Evolutionary conservation across 2,329 filamentous ascomycete species (phyloP).

Genomic region (Ascochyta rabiei): DNA sequence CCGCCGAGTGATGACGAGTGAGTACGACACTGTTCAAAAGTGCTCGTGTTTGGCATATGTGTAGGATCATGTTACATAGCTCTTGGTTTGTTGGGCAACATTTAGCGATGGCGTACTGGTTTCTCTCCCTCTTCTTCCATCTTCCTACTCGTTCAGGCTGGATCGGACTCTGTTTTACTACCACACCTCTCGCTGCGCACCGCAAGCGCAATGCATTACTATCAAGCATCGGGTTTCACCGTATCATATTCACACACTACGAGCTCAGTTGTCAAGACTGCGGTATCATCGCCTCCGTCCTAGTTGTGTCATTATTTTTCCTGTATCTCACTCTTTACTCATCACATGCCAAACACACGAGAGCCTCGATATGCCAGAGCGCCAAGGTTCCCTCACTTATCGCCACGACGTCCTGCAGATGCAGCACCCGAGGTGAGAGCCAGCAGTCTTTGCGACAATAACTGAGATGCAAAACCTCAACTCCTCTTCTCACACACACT

Average conservation of each 20-base stretch:
- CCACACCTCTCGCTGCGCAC: too few species aligned
- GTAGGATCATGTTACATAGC: constrained; percentile 13
- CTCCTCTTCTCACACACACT: neutral
- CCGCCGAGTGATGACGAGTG: constrained; percentile 24
- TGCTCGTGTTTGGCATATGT: neutral
- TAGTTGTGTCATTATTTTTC: too few species aligned
- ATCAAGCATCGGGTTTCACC: neutral
- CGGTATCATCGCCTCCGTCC: too few species aligned
- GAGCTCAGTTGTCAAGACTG: too few species aligned
- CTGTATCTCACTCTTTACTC: too few species aligned
- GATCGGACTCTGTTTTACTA: constrained; percentile 28
- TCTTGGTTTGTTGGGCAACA: constrained; percentile 20
- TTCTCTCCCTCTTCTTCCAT: constrained; percentile 21
- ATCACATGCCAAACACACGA: too few species aligned
- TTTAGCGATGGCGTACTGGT: constrained; percentile 41
- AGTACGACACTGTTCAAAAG: neutral
- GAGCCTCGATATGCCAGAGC: too few species aligned
- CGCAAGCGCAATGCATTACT: neutral
- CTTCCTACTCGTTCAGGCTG: constrained; percentile 7
- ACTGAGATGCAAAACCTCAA: neutral
- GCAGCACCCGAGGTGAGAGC: neutral
- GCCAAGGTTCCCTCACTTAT: neutral
- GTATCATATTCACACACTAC: too few species aligned
- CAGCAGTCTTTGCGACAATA: neutral
- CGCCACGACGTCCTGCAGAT: too few species aligned